Base-by-base conservation (phyloP, 768 basidiomycete genomes). In the Rhizopogon sp. region DNA sequence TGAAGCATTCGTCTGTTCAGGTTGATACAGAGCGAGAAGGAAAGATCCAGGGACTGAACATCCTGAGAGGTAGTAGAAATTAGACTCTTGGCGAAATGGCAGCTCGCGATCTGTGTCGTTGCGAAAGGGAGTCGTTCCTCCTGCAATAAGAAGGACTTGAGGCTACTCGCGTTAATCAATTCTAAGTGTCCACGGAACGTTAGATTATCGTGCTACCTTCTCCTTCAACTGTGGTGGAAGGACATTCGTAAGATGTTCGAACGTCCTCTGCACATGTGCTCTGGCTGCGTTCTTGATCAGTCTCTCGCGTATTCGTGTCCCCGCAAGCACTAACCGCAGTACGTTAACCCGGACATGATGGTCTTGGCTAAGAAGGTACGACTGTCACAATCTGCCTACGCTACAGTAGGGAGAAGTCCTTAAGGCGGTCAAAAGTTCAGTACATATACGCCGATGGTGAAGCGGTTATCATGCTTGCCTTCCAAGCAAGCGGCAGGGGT, bases 381-480 rank as follows among this genome's bases (percentile, higher is more conserved):
- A 20, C 20, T 20, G 20, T 20, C 20, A 20, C 20, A 20, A 20
- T 20, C 20, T 20, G 20, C 20, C 20, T 20, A 20, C 20, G 20
- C 20, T 20, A 20, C 20, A 25, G 22, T 3, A 25, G 22, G 22
- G 22, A 25, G 22, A 25, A 25, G 22, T 25, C 22, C 22, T 25
- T 25, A 25, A 3, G 22, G 22, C 22, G 22, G 22, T 25, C 22
- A 25, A 25, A 25, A 25, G 22, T 25, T 3, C 22, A 25, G 22
- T 25, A 0, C 5, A 22, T 28, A 6, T 10, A 78, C 78, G 67
- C 77, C 73, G 77, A 85, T 88, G 87, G 87, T 88, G 87, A 88
- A 88, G 84, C 79, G 86, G 87, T 87, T 88, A 88, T 88, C 86
- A 88, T 89, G 85, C 87, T 88, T 88, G 86, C 85, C 86, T 88